Percentiles rank a stretch among this genome's conserved stretches.
These are phyloP conservation scores for Parietichytrium sp. DNA, from an alignment of 108 stramenopile genomes.

Conservation along the genomic window DNA sequence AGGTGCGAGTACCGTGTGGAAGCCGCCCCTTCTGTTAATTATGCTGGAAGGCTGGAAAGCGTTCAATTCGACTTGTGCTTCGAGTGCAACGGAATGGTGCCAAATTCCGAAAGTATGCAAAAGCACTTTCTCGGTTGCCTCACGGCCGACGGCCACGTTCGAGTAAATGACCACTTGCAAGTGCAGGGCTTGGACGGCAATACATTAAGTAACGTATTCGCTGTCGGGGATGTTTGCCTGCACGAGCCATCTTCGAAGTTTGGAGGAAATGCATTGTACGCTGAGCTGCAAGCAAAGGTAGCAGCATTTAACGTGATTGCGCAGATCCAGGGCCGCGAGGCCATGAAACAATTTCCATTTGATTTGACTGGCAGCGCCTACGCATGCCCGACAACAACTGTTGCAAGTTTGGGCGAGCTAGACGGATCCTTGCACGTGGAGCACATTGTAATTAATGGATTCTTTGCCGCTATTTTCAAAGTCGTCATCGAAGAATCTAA, in stretches of 20 bases:
- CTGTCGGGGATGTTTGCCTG: neutral
- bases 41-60: neutral
- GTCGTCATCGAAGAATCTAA: constrained; percentile 23
- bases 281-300: neutral
- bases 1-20: no score
- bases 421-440: neutral
- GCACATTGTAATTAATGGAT: neutral
- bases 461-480: neutral
- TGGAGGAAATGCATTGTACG: neutral
- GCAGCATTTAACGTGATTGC: constrained; percentile 9
- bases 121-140: neutral
- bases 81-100: constrained; percentile 3
- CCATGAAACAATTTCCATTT: neutral
- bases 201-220: neutral
- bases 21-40: neutral
- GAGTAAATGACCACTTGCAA: constrained; percentile 17
- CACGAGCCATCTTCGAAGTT: neutral
- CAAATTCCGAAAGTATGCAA: neutral
- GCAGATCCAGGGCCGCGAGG: neutral
- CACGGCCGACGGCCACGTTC: neutral
- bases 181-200: neutral
- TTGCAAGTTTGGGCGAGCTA: neutral
- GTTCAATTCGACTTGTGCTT: constrained; percentile 6
- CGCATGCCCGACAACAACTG: neutral
- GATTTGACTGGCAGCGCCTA: neutral